phyloP scores from a whole-genome alignment of 129 eudicot genomes.

The Solidago caesia region DNA sequence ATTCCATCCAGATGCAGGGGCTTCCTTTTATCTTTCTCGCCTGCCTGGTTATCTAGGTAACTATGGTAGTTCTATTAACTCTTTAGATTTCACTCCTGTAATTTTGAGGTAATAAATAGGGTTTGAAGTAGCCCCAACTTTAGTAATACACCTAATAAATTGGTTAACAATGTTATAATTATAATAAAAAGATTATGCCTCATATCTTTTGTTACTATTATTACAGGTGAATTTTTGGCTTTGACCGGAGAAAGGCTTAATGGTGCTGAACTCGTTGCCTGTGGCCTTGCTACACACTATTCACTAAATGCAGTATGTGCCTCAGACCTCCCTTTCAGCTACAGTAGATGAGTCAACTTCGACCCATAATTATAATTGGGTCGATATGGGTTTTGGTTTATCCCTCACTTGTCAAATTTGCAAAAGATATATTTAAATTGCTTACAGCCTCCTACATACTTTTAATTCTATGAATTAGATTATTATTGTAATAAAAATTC shows the following conservation, averaged over 20 bases:
- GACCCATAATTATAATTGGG: neutral
- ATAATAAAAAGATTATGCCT: neutral
- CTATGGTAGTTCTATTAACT: neutral
- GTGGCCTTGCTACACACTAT: constrained; percentile 90
- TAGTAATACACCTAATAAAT: neutral
- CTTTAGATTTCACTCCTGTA: neutral
- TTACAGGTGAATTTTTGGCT: constrained; percentile 89
- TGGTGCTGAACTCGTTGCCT: constrained; percentile 87
- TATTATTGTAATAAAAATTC: neutral
- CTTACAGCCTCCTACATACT: neutral
- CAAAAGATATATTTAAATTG: too few relatives aligned
- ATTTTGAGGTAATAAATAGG: neutral
- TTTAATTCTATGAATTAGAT: neutral
- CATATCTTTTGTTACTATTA: constrained; percentile 16
- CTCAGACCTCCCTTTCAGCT: neutral
- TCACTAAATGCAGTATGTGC: constrained; percentile 58
- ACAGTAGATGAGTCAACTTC: neutral
- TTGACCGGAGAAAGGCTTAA: constrained; percentile 87
- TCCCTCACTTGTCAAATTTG: neutral
- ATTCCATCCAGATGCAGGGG: constrained; percentile 97
- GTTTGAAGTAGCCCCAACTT: neutral
- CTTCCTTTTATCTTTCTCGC: constrained; percentile 91
- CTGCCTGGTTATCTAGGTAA: constrained; percentile 96
- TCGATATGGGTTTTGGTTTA: neutral
- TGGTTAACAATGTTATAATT: neutral